phyloP scores from a whole-genome alignment of 75 land plant genomes.

The Cryptomeria japonica region DNA sequence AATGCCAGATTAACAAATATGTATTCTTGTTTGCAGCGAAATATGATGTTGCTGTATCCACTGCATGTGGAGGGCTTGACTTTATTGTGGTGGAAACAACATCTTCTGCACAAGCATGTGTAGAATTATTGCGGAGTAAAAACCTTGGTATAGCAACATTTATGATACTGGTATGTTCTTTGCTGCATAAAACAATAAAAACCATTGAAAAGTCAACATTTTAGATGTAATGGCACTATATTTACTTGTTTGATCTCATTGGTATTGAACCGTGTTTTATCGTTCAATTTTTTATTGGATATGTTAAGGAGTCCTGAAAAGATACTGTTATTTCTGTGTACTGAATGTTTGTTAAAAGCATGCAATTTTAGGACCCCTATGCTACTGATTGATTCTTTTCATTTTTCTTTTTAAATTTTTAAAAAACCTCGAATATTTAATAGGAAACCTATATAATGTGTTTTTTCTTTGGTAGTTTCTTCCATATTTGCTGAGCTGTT shows the following conservation, averaged over 20 bases:
- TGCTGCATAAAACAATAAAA: neutral
- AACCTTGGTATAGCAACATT: constrained; percentile 94
- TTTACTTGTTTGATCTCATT: neutral
- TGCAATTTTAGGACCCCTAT: neutral
- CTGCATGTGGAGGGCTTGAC: constrained; percentile 92
- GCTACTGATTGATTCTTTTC: neutral
- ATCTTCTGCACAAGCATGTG: constrained; percentile 87
- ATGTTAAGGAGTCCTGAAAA: neutral
- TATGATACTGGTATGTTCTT: constrained; percentile 70
- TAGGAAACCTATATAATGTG: neutral
- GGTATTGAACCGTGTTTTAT: neutral
- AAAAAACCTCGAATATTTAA: neutral
- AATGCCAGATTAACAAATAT: neutral
- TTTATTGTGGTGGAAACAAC: constrained; percentile 94
- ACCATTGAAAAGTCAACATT: neutral
- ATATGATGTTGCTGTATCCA: constrained; percentile 93
- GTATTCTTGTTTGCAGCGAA: constrained; percentile 64
- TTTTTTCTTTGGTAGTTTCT: neutral
- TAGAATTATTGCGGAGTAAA: constrained; percentile 75
- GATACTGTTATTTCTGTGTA: neutral
- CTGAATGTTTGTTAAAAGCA: neutral
- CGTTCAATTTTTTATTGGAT: neutral
- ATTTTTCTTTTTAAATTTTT: too few relatives aligned
- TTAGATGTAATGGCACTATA: neutral
- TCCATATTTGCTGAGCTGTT: neutral